phyloP scores from a whole-genome alignment of 2,329 filamentous ascomycete genomes.

The Fulvia fulva region DNA sequence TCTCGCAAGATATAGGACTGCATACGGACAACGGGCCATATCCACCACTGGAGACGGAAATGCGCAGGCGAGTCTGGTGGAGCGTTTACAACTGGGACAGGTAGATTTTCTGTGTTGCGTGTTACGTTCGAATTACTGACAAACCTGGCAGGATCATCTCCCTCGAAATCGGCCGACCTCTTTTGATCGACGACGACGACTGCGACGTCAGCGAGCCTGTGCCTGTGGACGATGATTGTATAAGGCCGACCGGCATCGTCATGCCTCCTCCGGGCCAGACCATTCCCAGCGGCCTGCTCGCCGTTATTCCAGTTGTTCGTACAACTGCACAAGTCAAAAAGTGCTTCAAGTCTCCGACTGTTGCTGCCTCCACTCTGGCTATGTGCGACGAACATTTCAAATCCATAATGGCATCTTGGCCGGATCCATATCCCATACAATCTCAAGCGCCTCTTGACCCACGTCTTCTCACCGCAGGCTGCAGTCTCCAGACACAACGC shows the following conservation, averaged over 20 bases:
- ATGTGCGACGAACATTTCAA: slow-evolving; percentile 78
- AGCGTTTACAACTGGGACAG: slow-evolving; percentile 86
- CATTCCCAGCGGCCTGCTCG: slow-evolving; percentile 67
- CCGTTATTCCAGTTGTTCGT: slow-evolving; percentile 76
- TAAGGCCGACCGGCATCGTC: slow-evolving; percentile 51
- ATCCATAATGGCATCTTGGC: slow-evolving; percentile 70
- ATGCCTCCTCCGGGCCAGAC: slow-evolving; percentile 38
- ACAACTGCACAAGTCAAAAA: slow-evolving; percentile 70
- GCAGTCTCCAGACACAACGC: slow-evolving; percentile 77
- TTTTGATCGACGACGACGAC: slow-evolving; percentile 80
- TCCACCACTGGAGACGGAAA: slow-evolving; percentile 74
- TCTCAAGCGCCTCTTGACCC: slow-evolving; percentile 68
- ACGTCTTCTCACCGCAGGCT: slow-evolving; percentile 67
- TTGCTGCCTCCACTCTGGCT: slow-evolving; percentile 65
- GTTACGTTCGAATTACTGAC: neutral
- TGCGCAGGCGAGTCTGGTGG: slow-evolving; percentile 90
- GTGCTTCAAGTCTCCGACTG: slow-evolving; percentile 62
- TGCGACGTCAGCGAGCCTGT: slow-evolving; percentile 80
- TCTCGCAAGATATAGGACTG: slow-evolving; percentile 78
- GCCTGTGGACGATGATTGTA: slow-evolving; percentile 74
- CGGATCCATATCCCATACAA: slow-evolving; percentile 65
- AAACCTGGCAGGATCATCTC: slow-evolving; percentile 57
- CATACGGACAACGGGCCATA: slow-evolving; percentile 71
- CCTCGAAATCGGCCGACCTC: slow-evolving; percentile 74
- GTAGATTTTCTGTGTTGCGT: slow-evolving; percentile 39